Evolutionary conservation across 371 early-diverging fungal species (phyloP).

Genomic region (Globomyces sp.): DNA sequence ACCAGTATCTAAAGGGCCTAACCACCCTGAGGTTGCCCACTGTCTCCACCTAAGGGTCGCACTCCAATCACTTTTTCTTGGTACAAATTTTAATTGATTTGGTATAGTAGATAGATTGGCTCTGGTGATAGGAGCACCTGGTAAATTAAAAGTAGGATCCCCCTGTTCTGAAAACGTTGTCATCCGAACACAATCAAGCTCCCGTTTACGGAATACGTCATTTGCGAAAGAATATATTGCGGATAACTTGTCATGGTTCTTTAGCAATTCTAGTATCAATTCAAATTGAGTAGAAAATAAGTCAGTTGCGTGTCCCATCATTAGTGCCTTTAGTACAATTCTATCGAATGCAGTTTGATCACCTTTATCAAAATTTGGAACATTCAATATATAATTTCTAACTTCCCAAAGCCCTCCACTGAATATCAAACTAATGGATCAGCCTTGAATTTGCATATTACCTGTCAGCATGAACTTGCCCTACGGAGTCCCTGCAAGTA

Average conservation of each 20-base stretch:
- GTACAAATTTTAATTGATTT: slow-evolving; percentile 24
- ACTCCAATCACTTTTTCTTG: slow-evolving; percentile 28
- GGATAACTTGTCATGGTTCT: slow-evolving; percentile 16
- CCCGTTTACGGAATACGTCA: slow-evolving; percentile 21
- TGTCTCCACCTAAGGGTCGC: slow-evolving; percentile 27
- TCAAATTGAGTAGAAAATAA: slow-evolving; percentile 28
- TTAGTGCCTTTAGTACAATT: slow-evolving; percentile 27
- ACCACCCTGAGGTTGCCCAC: slow-evolving; percentile 24
- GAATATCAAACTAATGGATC: slow-evolving; percentile 21
- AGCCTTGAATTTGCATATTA: neutral
- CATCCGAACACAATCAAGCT: slow-evolving; percentile 22
- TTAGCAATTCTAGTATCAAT: slow-evolving; percentile 20
- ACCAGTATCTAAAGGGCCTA: slow-evolving; percentile 25
- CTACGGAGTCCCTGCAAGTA: slow-evolving; percentile 31
- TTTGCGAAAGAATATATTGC: slow-evolving; percentile 12
- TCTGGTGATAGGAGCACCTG: slow-evolving; percentile 14
- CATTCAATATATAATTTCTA: slow-evolving; percentile 19
- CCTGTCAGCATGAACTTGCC: slow-evolving; percentile 31
- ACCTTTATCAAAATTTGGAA: neutral
- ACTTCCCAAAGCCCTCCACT: slow-evolving; percentile 32
- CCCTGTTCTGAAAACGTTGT: slow-evolving; percentile 23
- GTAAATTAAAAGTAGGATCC: slow-evolving; percentile 26
- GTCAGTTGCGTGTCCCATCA: slow-evolving; percentile 29
- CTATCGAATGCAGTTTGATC: slow-evolving; percentile 27
- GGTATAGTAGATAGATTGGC: slow-evolving; percentile 27